Percentiles rank a stretch among this genome's conserved stretches.
Evolutionary conservation across 306 rosid species (phyloP).

Genomic region (Styphnolobium japonicum): DNA sequence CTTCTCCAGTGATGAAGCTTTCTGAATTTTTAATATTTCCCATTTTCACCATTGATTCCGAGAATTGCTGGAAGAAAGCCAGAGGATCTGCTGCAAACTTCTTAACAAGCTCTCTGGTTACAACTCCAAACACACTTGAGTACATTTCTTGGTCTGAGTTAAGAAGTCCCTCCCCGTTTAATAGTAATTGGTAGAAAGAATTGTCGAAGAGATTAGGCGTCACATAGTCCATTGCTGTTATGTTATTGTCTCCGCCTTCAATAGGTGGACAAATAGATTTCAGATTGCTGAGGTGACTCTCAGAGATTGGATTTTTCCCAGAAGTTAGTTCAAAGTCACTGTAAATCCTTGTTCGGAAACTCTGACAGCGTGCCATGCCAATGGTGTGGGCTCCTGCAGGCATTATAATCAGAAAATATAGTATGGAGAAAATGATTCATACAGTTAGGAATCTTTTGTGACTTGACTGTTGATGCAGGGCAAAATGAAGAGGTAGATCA

Average conservation of each 20-base stretch:
- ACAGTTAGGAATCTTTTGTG: not conserved
- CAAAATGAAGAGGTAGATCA: not conserved
- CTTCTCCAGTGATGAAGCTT: constrained; percentile 63
- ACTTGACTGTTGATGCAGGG: not conserved
- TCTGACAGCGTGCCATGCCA: constrained; percentile 74
- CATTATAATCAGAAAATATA: constrained; percentile 20
- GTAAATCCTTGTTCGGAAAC: constrained; percentile 60
- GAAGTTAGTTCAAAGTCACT: constrained; percentile 53
- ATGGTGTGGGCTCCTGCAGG: constrained; percentile 91
- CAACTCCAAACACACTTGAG: constrained; percentile 60
- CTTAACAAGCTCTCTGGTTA: constrained; percentile 67
- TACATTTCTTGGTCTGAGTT: constrained; percentile 80
- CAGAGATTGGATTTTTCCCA: constrained; percentile 44
- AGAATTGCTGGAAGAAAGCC: constrained; percentile 83
- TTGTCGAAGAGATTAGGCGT: constrained; percentile 88
- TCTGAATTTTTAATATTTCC: constrained; percentile 70
- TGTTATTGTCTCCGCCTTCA: constrained; percentile 52
- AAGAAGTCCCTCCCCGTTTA: constrained; percentile 71
- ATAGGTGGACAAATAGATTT: constrained; percentile 59
- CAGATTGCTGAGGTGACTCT: constrained; percentile 40
- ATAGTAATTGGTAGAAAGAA: constrained; percentile 66
- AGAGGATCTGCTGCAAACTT: constrained; percentile 64
- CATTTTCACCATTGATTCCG: constrained; percentile 85
- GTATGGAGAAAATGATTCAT: not conserved
- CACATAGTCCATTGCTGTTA: constrained; percentile 69